Percentiles rank a stretch among this genome's conserved stretches.
phyloP scores from a whole-genome alignment of 257 asterid species.

The Petunia secreta region DNA sequence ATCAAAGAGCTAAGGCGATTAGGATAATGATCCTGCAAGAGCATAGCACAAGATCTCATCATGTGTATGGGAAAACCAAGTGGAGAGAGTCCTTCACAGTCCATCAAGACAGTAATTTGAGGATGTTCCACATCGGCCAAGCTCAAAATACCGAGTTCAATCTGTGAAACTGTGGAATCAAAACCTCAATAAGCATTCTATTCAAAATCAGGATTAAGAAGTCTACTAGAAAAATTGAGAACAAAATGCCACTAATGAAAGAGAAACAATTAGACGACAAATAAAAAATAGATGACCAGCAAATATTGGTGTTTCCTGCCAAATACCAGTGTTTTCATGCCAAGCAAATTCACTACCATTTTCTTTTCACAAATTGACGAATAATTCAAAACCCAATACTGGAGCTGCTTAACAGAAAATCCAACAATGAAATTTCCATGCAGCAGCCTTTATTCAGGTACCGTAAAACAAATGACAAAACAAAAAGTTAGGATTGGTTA shows the following conservation, averaged over 20 bases:
- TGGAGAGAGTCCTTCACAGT: constrained; percentile 53
- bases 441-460: not conserved
- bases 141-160: constrained; percentile 45
- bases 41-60: constrained; percentile 54
- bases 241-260: not conserved
- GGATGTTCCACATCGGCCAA: constrained; percentile 41
- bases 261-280: not conserved
- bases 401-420: constrained; percentile 17
- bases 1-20: constrained; percentile 46
- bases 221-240: not conserved
- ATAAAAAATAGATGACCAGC: not conserved
- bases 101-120: constrained; percentile 50
- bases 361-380: not conserved
- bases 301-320: constrained; percentile 11
- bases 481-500: not conserved
- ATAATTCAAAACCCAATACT: not conserved
- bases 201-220: constrained; percentile 14
- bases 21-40: constrained; percentile 58
- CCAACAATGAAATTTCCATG: not conserved
- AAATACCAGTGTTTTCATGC: not conserved
- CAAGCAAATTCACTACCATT: not conserved
- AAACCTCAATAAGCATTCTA: constrained; percentile 18
- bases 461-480: not conserved
- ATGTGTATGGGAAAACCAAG: constrained; percentile 49
- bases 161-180: constrained; percentile 47